phyloP scores from a whole-genome alignment of 1,284 basidiomycete genomes.

The Austropuccinia psidii region DNA sequence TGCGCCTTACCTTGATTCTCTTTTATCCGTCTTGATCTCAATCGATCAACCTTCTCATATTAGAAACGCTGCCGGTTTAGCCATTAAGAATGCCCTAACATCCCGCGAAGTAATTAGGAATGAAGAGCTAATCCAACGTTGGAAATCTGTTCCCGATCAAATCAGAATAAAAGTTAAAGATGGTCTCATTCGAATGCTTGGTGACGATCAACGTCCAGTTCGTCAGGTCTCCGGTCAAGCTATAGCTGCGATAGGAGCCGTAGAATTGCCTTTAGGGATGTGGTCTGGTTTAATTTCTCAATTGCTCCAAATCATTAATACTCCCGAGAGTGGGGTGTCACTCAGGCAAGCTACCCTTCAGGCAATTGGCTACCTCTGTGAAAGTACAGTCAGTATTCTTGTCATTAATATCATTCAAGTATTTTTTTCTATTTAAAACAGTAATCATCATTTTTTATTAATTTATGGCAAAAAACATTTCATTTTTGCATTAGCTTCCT shows the following conservation, averaged over 20 bases:
- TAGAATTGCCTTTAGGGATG: conserved; percentile 77
- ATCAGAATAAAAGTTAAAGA: conserved; percentile 79
- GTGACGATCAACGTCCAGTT: conserved; percentile 63
- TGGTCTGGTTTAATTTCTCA: conserved; percentile 87
- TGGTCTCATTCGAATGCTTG: conserved; percentile 72
- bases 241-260: conserved; percentile 82
- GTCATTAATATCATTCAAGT: background rate
- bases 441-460: conserved; percentile 39
- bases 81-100: conserved; percentile 89
- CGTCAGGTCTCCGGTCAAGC: conserved; percentile 86
- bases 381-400: conserved; percentile 68
- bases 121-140: conserved; percentile 65
- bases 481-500: conserved; percentile 60
- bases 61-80: conserved; percentile 87
- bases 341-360: conserved; percentile 83
- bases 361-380: conserved; percentile 94
- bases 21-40: conserved; percentile 70
- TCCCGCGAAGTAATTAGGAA: conserved; percentile 74
- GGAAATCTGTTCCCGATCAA: conserved; percentile 65
- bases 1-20: conserved; percentile 74
- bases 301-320: conserved; percentile 77
- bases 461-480: background rate
- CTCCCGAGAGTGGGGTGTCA: conserved; percentile 54
- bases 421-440: conserved; percentile 18
- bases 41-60: conserved; percentile 66